Conservation (phyloP, 352 stramenopile genomes). For the Peronosclerospora sorghi region DNA sequence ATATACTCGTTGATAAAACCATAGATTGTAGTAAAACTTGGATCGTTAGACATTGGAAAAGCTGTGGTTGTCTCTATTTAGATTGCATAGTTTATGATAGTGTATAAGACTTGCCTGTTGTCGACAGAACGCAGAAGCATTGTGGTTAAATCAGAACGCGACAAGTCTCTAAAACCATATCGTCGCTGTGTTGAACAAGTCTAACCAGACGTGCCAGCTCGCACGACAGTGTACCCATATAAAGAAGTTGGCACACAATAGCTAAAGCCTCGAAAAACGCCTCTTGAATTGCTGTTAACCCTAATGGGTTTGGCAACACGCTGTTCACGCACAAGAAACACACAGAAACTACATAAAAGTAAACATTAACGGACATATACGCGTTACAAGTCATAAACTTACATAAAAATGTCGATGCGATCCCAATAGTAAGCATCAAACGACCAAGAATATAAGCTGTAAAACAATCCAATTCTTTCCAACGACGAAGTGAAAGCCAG, state of each 20-base stretch:
- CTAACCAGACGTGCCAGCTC: constrained; percentile 49
- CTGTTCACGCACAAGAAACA: constrained; percentile 78
- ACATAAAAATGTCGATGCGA: constrained; percentile 62
- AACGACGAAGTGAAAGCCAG: constrained; percentile 32
- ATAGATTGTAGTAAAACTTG: too few species aligned
- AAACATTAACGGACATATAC: background rate
- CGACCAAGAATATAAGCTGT: constrained; percentile 41
- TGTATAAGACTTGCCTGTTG: too few species aligned
- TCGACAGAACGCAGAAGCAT: too few species aligned
- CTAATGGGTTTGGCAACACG: constrained; percentile 64
- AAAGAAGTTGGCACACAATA: constrained; percentile 81
- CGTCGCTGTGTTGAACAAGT: constrained; percentile 54
- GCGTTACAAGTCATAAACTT: constrained; percentile 10
- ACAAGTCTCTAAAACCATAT: constrained; percentile 35
- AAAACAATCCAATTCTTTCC: constrained; percentile 36
- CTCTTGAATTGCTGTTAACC: constrained; percentile 71
- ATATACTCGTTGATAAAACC: too few species aligned
- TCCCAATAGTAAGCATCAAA: constrained; percentile 32
- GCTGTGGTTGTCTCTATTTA: too few species aligned
- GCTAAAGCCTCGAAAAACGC: constrained; percentile 75
- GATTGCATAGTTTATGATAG: too few species aligned
- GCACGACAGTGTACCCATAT: constrained; percentile 76
- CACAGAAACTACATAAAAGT: constrained; percentile 37
- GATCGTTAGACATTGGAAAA: too few species aligned
- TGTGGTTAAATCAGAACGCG: too few species aligned